phyloP scores from a whole-genome alignment of 805 yeast species.

The Kregervanrija pseudodelftensis region DNA sequence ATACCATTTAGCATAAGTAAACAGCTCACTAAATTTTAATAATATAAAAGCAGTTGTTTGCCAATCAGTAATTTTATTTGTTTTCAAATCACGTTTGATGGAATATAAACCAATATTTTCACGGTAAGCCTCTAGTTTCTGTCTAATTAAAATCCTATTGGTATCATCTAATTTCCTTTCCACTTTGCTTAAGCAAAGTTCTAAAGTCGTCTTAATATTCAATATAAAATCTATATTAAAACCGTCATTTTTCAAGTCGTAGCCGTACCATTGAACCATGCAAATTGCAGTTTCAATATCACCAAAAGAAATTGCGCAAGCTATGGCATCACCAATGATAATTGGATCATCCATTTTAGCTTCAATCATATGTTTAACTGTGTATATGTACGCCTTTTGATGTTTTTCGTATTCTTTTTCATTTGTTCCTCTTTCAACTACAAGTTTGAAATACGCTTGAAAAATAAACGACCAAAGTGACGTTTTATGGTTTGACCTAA shows the following conservation, averaged over 20 bases:
- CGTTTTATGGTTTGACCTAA: too few relatives aligned
- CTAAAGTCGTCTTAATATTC: conserved; percentile 14
- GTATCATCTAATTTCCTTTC: conserved; percentile 10
- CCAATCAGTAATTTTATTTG: conserved; percentile 7
- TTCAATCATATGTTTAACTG: conserved; percentile 7
- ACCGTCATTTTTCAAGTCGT: conserved; percentile 6
- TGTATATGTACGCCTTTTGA: too few relatives aligned
- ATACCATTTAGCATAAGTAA: conserved; percentile 18
- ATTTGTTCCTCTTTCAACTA: too few relatives aligned
- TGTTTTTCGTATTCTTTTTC: too few relatives aligned
- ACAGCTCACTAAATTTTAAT: conserved; percentile 15
- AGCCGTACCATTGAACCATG: conserved; percentile 20
- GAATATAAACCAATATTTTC: conserved; percentile 16
- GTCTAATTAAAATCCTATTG: conserved; percentile 5
- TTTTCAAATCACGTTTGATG: conserved; percentile 6
- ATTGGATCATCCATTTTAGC: conserved; percentile 2
- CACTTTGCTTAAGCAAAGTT: conserved; percentile 18
- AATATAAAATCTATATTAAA: conserved; percentile 11
- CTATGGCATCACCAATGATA: conserved; percentile 5
- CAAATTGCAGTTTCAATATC: conserved; percentile 14
- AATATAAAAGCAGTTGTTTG: conserved; percentile 16
- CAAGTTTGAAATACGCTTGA: too few relatives aligned
- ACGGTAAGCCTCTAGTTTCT: conserved; percentile 9
- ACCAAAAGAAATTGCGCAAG: too few relatives aligned
- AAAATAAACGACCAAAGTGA: too few relatives aligned